A percentile compares a stretch with the other conserved stretches of the same genome.
These are phyloP conservation scores for Trichosporon ovoides DNA, from an alignment of 1,284 basidiomycete species.

Conservation along the genomic window DNA sequence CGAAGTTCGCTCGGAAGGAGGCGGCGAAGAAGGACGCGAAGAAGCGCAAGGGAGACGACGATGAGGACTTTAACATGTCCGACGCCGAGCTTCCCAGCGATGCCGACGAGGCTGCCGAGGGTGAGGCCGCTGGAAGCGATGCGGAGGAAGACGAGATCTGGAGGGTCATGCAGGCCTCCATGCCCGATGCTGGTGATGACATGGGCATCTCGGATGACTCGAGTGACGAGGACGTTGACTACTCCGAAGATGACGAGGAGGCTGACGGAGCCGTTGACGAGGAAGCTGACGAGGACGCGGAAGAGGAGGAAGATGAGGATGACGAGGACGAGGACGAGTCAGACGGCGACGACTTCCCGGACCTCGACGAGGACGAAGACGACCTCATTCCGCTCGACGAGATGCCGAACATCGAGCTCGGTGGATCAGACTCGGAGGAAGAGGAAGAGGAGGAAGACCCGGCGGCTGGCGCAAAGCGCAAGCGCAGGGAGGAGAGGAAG, in stretches of 20 bases:
- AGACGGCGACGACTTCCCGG: constrained; percentile 27
- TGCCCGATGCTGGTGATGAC: constrained; percentile 58
- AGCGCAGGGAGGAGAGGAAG: constrained; percentile 54
- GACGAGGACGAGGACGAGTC: constrained; percentile 21
- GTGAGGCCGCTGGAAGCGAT: constrained; percentile 47
- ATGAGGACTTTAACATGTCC: constrained; percentile 19
- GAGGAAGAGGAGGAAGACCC: constrained; percentile 52
- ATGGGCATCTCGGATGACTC: constrained; percentile 61
- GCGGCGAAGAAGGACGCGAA: constrained; percentile 53
- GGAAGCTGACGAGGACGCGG: constrained; percentile 32
- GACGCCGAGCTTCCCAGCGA: constrained; percentile 25
- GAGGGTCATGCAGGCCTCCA: constrained; percentile 82
- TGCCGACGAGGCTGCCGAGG: constrained; percentile 30
- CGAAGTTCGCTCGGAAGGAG: constrained; percentile 54
- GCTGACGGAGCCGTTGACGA: constrained; percentile 32
- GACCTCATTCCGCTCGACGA: constrained; percentile 47
- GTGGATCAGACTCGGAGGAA: constrained; percentile 33
- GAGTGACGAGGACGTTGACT: constrained; percentile 54
- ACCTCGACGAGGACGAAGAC: constrained; percentile 48
- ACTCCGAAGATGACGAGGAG: constrained; percentile 55
- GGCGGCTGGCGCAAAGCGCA: constrained; percentile 51
- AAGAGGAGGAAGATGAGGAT: constrained; percentile 23
- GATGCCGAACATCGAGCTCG: constrained; percentile 47
- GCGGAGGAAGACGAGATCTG: constrained; percentile 67
- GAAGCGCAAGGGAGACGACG: constrained; percentile 39